A percentile compares a stretch with the other conserved stretches of the same genome.
phyloP scores from a whole-genome alignment of 2,329 filamentous ascomycete species.

The Colletotrichum incanum region DNA sequence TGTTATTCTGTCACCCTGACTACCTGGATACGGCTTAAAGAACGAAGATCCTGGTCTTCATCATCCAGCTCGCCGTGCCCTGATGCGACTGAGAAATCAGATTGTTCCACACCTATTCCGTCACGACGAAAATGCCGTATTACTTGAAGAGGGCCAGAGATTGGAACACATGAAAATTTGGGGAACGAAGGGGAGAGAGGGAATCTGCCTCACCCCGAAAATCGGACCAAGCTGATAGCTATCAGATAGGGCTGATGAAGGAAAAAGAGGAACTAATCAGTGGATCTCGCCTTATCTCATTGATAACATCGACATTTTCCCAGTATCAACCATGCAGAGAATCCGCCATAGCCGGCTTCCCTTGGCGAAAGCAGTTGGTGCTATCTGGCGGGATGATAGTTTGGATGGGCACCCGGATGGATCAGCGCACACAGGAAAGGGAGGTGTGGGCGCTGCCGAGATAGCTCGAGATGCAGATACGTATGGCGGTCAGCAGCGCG shows the following conservation, averaged over 20 bases:
- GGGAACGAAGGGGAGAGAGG: background rate
- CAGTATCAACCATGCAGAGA: background rate
- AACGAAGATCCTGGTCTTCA: background rate
- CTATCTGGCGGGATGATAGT: background rate
- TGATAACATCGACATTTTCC: background rate
- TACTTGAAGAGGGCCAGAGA: too few species aligned
- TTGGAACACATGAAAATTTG: too few species aligned
- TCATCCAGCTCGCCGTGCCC: background rate
- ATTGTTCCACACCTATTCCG: too few species aligned
- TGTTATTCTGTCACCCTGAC: background rate
- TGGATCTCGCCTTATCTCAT: background rate
- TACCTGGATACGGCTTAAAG: background rate
- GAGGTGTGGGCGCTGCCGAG: background rate
- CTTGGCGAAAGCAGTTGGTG: background rate
- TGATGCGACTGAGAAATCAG: background rate
- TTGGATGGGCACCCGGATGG: background rate
- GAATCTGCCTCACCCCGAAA: background rate
- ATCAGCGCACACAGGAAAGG: background rate
- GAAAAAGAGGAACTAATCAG: background rate
- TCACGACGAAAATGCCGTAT: too few species aligned
- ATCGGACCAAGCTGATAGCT: background rate
- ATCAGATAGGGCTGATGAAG: background rate
- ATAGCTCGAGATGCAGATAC: background rate
- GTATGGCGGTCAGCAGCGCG: background rate
- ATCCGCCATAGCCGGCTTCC: background rate